Evolutionary conservation across 1,139 yeast genomes (phyloP).

Genomic region (Magnusiomyces tetraspermus): DNA sequence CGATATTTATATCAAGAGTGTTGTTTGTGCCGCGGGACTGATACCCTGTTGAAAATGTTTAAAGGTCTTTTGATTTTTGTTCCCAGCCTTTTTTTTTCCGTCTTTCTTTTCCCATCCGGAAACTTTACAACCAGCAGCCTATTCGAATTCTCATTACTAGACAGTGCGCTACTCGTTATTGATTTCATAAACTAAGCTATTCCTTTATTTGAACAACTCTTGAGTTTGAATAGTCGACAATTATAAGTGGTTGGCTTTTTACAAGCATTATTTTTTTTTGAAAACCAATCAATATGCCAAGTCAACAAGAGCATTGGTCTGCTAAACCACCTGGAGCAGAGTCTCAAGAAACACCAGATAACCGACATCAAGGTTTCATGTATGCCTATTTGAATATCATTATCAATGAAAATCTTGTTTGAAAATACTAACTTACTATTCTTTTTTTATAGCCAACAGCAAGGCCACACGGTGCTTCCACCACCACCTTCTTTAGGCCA

Average conservation of each 20-base stretch:
- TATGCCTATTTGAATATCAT: too few relatives aligned
- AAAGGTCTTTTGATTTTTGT: too few relatives aligned
- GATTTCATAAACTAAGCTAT: too few relatives aligned
- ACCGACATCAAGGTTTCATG: conserved; percentile 20
- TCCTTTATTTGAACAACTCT: too few relatives aligned
- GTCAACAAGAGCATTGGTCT: conserved; percentile 13
- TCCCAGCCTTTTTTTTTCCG: neutral
- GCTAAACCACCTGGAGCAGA: conserved; percentile 2
- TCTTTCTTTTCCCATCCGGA: too few relatives aligned
- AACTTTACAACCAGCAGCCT: too few relatives aligned
- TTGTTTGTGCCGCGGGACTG: too few relatives aligned
- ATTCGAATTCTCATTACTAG: neutral
- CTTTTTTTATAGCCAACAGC: conserved; percentile 20
- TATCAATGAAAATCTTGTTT: neutral
- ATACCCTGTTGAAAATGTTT: too few relatives aligned
- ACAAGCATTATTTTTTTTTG: neutral
- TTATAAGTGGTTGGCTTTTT: neutral
- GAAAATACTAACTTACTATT: neutral
- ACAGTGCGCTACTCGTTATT: neutral
- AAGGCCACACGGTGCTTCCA: conserved; percentile 27
- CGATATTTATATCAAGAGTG: too few relatives aligned
- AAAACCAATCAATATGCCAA: conserved; percentile 5
- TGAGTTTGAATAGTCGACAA: neutral
- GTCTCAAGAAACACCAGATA: conserved; percentile 9
- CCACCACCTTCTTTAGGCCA: conserved; percentile 22